Conservation (phyloP, 768 basidiomycete species). For the Pleurotus pulmonarius region DNA sequence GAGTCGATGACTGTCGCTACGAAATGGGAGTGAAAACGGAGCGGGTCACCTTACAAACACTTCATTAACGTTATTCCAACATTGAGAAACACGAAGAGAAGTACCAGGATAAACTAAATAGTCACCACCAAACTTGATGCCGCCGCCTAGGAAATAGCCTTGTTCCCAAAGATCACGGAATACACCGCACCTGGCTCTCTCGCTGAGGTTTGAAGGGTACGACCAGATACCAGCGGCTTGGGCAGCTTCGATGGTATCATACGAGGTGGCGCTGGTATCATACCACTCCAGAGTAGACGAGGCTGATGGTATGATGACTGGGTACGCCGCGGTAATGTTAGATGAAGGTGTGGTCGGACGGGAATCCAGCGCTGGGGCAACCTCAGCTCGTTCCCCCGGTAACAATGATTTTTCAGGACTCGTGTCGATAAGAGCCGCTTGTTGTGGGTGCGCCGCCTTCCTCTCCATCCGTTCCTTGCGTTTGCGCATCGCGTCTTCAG, state of each 20-base stretch:
- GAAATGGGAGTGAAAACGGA: conserved; percentile 97
- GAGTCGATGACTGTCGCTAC: conserved; percentile 78
- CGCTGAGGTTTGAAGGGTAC: conserved; percentile 61
- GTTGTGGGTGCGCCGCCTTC: conserved; percentile 16
- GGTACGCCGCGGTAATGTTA: conserved; percentile 29
- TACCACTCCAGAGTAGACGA: conserved; percentile 75
- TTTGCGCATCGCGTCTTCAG: conserved; percentile 65
- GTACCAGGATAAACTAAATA: conserved; percentile 94
- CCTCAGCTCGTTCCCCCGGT: not conserved
- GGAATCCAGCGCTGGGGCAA: not conserved
- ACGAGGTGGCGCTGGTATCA: conserved; percentile 34
- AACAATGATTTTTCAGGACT: conserved; percentile 1
- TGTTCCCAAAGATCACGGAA: conserved; percentile 80
- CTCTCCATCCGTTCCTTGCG: conserved; percentile 64
- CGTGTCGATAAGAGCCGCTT: conserved; percentile 3
- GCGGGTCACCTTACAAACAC: conserved; percentile 68
- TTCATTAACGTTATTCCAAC: not conserved
- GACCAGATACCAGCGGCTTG: conserved; percentile 70
- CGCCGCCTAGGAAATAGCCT: conserved; percentile 85
- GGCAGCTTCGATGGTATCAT: conserved; percentile 57
- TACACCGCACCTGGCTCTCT: conserved; percentile 75
- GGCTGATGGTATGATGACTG: conserved; percentile 62
- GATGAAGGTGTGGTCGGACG: not conserved
- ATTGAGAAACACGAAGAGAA: conserved; percentile 16
- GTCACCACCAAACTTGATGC: conserved; percentile 94